Evolutionary conservation across 345 rosid species (phyloP), one percentile per base, ranked within the genome.

Genomic region (Gossypium herbaceum): DNA sequence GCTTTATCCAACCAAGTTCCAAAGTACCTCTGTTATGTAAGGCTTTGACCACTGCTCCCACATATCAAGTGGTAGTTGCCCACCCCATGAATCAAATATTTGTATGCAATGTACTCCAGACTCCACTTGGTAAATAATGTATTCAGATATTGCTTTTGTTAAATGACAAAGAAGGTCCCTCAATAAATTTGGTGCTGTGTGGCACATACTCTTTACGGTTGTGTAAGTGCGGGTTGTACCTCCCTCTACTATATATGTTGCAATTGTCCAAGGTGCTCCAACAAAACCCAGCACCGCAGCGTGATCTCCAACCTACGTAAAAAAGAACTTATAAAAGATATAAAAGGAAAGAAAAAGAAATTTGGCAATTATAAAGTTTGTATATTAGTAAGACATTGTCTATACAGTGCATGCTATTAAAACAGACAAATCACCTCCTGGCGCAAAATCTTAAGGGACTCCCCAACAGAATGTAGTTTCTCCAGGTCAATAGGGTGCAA

Each of bases 71-170:
- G 97, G 90, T 48, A 94, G 84, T 73, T 92, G 98, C n/a, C 98
- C 97, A 78, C 97, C 98, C 97, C 98, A 94, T 2, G 97, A 94
- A 83, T 94, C 97, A 70, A 94, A 94, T 80, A 94, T 94, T 82
- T 94, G 97, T 69, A 94, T 89, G 79, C 97, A 94, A 52, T 94
- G 92, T 73, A 97, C 98, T 77, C 97, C 97, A 25, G 91, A 90
- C 70, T 89, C 93, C 51, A 90, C 93, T 91, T 94, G 97, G 81
- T 78, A 94, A 82, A 94, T 81, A 74, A 90, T 82, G 54, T 88
- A 94, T 44, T 91, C 93, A 9, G 94, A 71, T 76, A 92, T 88
- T 52, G 97, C 97, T 74, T 84, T 76, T 25, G 97, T 88, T 76
- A 91, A 81, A 83, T 88, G 97, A 75, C 94, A 85, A 68, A 94